Evolutionary conservation across 1,284 basidiomycete genomes (phyloP), one percentile per base, ranked within the genome.

Genomic region (Phlebopus sp.): DNA sequence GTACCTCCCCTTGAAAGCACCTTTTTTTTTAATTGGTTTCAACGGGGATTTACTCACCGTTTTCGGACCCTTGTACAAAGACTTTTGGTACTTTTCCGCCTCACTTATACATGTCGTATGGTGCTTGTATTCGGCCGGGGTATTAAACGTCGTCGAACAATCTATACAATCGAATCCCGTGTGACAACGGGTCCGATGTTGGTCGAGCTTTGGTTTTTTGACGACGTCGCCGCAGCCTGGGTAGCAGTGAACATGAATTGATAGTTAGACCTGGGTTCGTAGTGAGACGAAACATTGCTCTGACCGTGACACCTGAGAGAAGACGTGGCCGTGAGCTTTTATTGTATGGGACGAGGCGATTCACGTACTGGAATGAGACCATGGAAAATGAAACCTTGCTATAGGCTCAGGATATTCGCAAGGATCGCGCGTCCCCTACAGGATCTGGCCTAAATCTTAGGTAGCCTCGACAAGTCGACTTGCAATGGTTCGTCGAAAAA

Each of bases 1-100:
- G 21, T 23, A 6, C 21, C 11, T 21, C 25, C 19, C 29, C 15
- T 36, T 29, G 21, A 19, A 9, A 32, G 17, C 2, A n/a, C 1
- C 10, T n/a, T n/a, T n/a, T n/a, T n/a, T n/a, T n/a, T n/a, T n/a
- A n/a, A n/a, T n/a, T n/a, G n/a, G n/a, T n/a, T n/a, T n/a, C n/a
- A n/a, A 25, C 8, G 2, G 9, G 18, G 19, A 44, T 55, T 29
- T 31, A 66, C 62, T 11, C 21, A 59, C 48, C 1, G 37, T 37
- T 5, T 53, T 43, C 13, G 50, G 51, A 23, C 50, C 60, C 18
- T 56, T 67, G 69, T 93, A 95, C 44, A 95, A 66, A 47, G 76
- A 72, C 63, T 91, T 91, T 71, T 96, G 84, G 62, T 96, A 95
- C 67, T 95, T 94, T 66, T 96, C 89, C 4, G 90, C 92, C 69